These are phyloP conservation scores for Stropharia rugosoannulata DNA, from an alignment of 768 basidiomycete genomes.

Conservation along the genomic window DNA sequence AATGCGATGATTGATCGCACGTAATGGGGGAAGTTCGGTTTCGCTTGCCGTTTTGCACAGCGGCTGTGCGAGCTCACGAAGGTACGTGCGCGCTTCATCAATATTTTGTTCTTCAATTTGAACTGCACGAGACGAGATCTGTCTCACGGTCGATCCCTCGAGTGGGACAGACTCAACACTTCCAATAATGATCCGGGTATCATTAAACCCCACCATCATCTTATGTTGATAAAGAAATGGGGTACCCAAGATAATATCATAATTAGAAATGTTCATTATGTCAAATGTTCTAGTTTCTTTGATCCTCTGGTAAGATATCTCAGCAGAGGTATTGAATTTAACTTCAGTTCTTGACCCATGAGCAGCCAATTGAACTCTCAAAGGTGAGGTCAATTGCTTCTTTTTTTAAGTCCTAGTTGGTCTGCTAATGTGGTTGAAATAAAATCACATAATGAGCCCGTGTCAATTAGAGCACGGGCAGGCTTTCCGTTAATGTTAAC, in stretches of 20 bases:
- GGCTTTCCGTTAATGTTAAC: slow-evolving; percentile 8
- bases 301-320: slow-evolving; percentile 32
- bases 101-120: slow-evolving; percentile 14
- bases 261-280: slow-evolving; percentile 34
- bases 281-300: slow-evolving; percentile 29
- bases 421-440: neutral
- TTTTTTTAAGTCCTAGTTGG: neutral
- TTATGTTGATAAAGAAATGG: slow-evolving; percentile 32
- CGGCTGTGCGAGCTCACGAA: slow-evolving; percentile 13
- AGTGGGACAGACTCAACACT: slow-evolving; percentile 18
- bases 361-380: slow-evolving; percentile 12
- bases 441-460: neutral
- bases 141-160: slow-evolving; percentile 2
- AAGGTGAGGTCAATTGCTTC: neutral
- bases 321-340: slow-evolving; percentile 22
- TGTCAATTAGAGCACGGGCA: neutral
- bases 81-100: neutral
- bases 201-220: slow-evolving; percentile 25
- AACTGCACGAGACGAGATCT: slow-evolving; percentile 10
- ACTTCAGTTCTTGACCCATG: slow-evolving; percentile 37
- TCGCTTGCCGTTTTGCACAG: slow-evolving; percentile 20
- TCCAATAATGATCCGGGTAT: slow-evolving; percentile 23
- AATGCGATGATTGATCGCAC: slow-evolving; percentile 41
- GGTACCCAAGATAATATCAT: slow-evolving; percentile 38
- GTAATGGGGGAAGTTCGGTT: slow-evolving; percentile 32